phyloP scores from a whole-genome alignment of 75 land plant genomes.

The Chamaecyparis obtusa region DNA sequence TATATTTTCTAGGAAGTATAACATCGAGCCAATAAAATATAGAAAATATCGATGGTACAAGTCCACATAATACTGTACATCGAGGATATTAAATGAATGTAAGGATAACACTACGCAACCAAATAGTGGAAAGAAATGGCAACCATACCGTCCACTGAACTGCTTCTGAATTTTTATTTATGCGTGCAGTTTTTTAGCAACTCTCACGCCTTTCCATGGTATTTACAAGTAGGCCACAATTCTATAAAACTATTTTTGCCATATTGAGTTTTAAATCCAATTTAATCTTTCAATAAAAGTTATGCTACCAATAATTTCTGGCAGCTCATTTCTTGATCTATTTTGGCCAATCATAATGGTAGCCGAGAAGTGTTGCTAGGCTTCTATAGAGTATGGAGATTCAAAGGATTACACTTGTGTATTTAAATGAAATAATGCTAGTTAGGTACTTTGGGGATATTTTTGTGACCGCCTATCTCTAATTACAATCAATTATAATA shows the following conservation, averaged over 20 bases:
- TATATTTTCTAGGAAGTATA: not conserved
- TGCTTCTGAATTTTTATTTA: not conserved
- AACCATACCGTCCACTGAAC: not conserved
- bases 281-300: no score
- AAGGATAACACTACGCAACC: not conserved
- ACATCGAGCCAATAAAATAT: not conserved
- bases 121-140: not conserved
- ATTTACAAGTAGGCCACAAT: not conserved
- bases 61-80: not conserved
- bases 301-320: not conserved
- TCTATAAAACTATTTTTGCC: not conserved
- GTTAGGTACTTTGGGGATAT: no score
- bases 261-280: not conserved
- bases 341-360: no score
- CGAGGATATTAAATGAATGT: no score
- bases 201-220: not conserved
- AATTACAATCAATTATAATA: no score
- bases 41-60: not conserved
- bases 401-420: no score
- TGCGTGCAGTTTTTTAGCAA: not conserved
- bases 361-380: no score
- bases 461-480: no score
- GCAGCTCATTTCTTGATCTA: no score
- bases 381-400: no score
- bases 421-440: no score